Conservation (phyloP, 1,284 basidiomycete genomes). For the Papiliotrema terrestris region DNA sequence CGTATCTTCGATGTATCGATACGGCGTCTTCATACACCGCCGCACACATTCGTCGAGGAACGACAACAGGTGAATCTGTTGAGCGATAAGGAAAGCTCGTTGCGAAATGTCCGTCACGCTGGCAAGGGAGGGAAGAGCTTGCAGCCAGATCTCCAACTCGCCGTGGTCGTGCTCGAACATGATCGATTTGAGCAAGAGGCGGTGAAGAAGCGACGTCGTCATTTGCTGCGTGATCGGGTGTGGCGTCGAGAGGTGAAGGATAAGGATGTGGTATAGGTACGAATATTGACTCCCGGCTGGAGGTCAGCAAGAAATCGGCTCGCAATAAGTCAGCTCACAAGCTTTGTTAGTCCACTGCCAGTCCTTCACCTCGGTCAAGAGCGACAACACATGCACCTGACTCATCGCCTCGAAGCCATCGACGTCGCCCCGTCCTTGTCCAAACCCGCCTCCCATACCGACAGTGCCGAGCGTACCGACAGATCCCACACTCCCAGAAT, state of each 20-base stretch:
- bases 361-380: slow-evolving; percentile 67
- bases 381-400: slow-evolving; percentile 73
- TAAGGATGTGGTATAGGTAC: slow-evolving; percentile 64
- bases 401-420: slow-evolving; percentile 59
- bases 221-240: slow-evolving; percentile 57
- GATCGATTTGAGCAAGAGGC: slow-evolving; percentile 64
- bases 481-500: slow-evolving; percentile 42
- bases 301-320: slow-evolving; percentile 6
- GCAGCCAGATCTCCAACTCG: slow-evolving; percentile 75
- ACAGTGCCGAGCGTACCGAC: slow-evolving; percentile 45
- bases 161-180: slow-evolving; percentile 75
- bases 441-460: slow-evolving; percentile 50
- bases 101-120: slow-evolving; percentile 34
- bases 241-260: slow-evolving; percentile 57
- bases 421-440: slow-evolving; percentile 46
- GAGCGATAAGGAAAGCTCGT: slow-evolving; percentile 54
- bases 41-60: slow-evolving; percentile 86
- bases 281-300: slow-evolving; percentile 50
- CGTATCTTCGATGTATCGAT: slow-evolving; percentile 77
- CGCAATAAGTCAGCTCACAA: slow-evolving; percentile 50
- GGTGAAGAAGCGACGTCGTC: slow-evolving; percentile 59
- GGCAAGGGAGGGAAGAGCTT: slow-evolving; percentile 49
- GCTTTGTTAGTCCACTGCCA: slow-evolving; percentile 73
- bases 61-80: slow-evolving; percentile 61
- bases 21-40: slow-evolving; percentile 78